A percentile compares a stretch with the other conserved stretches of the same genome.
Evolutionary conservation across 2,329 filamentous ascomycete genomes (phyloP).

Genomic region (Colletotrichum ledebouriae): DNA sequence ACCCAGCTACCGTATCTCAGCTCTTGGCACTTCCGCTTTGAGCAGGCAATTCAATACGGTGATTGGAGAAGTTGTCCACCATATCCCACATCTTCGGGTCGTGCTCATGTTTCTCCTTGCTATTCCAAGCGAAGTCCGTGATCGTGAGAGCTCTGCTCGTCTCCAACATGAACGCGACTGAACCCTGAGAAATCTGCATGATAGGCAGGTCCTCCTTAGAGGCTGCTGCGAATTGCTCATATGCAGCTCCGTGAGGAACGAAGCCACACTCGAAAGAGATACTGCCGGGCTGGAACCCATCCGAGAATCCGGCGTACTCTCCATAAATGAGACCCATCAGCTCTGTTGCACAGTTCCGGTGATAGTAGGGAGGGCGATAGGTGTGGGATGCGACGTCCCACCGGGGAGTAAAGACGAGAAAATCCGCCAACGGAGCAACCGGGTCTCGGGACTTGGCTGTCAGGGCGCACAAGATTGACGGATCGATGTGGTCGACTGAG

Average conservation of each 20-base stretch:
- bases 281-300: slow-evolving; percentile 62
- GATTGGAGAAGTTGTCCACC: slow-evolving; percentile 63
- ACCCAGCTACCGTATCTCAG: background rate
- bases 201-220: slow-evolving; percentile 59
- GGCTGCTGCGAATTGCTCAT: slow-evolving; percentile 62
- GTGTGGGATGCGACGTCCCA: slow-evolving; percentile 74
- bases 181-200: slow-evolving; percentile 60
- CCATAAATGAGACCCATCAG: slow-evolving; percentile 67
- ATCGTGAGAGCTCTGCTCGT: slow-evolving; percentile 67
- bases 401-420: slow-evolving; percentile 75
- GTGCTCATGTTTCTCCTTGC: slow-evolving; percentile 56
- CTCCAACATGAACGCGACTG: slow-evolving; percentile 66
- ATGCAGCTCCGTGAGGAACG: slow-evolving; percentile 64
- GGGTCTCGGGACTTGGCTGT: slow-evolving; percentile 68
- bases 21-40: slow-evolving; percentile 1
- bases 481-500: slow-evolving; percentile 75
- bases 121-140: slow-evolving; percentile 66
- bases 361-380: slow-evolving; percentile 76
- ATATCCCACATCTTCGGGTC: slow-evolving; percentile 68
- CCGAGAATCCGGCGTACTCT: slow-evolving; percentile 46
- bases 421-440: slow-evolving; percentile 71
- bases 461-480: slow-evolving; percentile 75
- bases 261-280: slow-evolving; percentile 55
- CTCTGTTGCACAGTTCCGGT: slow-evolving; percentile 70
- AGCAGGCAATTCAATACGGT: slow-evolving; percentile 2